Conservation (phyloP, 495 filamentous ascomycete genomes). For the Tuber aestivum region DNA sequence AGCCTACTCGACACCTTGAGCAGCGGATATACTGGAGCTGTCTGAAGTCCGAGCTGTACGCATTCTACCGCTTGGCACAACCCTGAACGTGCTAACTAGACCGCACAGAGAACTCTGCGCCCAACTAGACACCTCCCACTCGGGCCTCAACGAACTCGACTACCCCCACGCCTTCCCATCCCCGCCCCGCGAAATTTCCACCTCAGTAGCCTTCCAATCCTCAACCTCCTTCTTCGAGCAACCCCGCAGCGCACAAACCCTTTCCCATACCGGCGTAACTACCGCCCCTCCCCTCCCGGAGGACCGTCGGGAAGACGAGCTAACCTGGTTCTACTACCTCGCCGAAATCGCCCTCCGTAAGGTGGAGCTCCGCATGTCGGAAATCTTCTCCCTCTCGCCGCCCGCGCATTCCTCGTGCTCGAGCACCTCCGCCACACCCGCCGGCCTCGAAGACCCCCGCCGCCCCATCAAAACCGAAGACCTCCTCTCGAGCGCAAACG, state of each 20-base stretch:
- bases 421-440: slow-evolving; percentile 11
- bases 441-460: background rate
- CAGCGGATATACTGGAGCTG: slow-evolving; percentile 41
- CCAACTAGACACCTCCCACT: slow-evolving; percentile 38
- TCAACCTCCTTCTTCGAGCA: slow-evolving; percentile 34
- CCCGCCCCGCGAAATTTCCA: slow-evolving; percentile 38
- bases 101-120: slow-evolving; percentile 28
- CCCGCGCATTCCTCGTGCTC: slow-evolving; percentile 8
- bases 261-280: background rate
- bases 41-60: slow-evolving; percentile 40
- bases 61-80: slow-evolving; percentile 4
- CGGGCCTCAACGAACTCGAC: slow-evolving; percentile 35
- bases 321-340: slow-evolving; percentile 45
- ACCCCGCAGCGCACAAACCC: slow-evolving; percentile 26
- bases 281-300: slow-evolving; percentile 7
- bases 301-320: slow-evolving; percentile 31
- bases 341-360: slow-evolving; percentile 43
- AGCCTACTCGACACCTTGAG: slow-evolving; percentile 36
- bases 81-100: background rate
- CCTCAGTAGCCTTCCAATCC: slow-evolving; percentile 31
- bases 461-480: slow-evolving; percentile 23
- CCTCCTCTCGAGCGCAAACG: slow-evolving; percentile 29
- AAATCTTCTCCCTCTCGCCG: slow-evolving; percentile 15
- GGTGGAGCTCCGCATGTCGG: slow-evolving; percentile 33
- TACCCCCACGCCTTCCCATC: slow-evolving; percentile 41